Base-by-base conservation (phyloP, 768 basidiomycete species). In the Cyathus striatus region DNA sequence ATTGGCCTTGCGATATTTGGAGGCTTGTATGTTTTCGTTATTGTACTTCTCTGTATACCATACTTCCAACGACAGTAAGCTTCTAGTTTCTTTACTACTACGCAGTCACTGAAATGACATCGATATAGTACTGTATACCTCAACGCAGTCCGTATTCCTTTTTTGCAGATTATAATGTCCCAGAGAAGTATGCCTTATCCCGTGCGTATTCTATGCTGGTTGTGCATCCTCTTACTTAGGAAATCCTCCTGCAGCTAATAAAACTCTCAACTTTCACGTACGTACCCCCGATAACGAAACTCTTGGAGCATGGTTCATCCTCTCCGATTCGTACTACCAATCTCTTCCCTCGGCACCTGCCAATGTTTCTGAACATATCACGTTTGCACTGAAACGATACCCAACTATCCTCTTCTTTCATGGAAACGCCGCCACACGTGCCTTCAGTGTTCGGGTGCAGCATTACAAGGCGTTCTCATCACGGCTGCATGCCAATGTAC, bases 391-490 rank as follows among this genome's bases (percentile, higher is more conserved):
- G 14, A 61, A 64, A 10, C 49, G 64, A 1, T 62, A 73, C 21
- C 90, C 90, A 0, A 93, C 86, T 0, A 67, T 95, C n/a, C 69
- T 97, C n/a, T 95, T 88, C 64, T 70, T 94, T 33, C 95, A 97
- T 49, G 95, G 95, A 7, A 95, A 95, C 48, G 85, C 83, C 0
- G 93, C 72, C 0, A 91, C 87, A 0, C 79, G 94, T 13, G 88
- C 88, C 0, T 69, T 77, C 5, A 49, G 65, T 1, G 73, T 70
- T 32, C 85, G 94, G 9, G 69, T 93, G n/a, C 72, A 70, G 14
- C 73, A 81, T 27, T 90, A 90, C 56, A 63, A 72, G 14, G 70
- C 76, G 0, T 83, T 84, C 54, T 73, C 86, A 0, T 75, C 81
- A 2, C 75, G 83, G 1, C 64, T 90, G 5, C 66, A 69, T 14